A percentile compares a stretch with the other conserved stretches of the same genome.
Conservation (phyloP, 208 protist genomes). For the Crithidia thermophila region DNA sequence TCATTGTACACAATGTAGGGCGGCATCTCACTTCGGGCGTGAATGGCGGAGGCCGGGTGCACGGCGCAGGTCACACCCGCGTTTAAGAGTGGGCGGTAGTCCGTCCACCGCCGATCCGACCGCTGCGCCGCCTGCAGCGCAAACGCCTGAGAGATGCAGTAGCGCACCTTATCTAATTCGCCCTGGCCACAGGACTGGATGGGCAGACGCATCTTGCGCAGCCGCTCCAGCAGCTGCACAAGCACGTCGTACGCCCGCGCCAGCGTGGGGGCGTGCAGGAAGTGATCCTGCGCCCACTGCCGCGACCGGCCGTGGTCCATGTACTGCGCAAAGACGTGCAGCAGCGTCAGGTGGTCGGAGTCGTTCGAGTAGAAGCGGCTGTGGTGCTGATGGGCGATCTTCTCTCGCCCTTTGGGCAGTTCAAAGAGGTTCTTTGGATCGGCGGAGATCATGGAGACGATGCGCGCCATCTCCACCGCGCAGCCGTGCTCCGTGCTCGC, state of each 20-base stretch:
- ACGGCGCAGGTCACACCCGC: slow-evolving; percentile 95
- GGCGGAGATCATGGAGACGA: slow-evolving; percentile 98
- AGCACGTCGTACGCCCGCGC: slow-evolving; percentile 94
- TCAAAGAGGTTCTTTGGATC: slow-evolving; percentile 96
- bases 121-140: slow-evolving; percentile 97
- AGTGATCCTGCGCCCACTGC: slow-evolving; percentile 98
- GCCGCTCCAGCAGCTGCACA: slow-evolving; percentile 97
- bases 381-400: slow-evolving; percentile 81
- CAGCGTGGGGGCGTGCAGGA: slow-evolving; percentile 95
- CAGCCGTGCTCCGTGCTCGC: slow-evolving; percentile 77
- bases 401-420: slow-evolving; percentile 85
- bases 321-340: slow-evolving; percentile 98
- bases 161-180: slow-evolving; percentile 94
- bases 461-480: slow-evolving; percentile 87
- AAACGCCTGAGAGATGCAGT: slow-evolving; percentile 95
- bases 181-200: slow-evolving; percentile 50
- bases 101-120: slow-evolving; percentile 87
- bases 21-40: slow-evolving; percentile 94
- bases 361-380: slow-evolving; percentile 97
- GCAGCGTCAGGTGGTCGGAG: slow-evolving; percentile 99
- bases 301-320: slow-evolving; percentile 87
- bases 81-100: slow-evolving; percentile 98
- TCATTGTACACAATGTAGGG: slow-evolving; percentile 99
- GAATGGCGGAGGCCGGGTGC: slow-evolving; percentile 98
- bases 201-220: slow-evolving; percentile 78